Conservation (phyloP, 2,329 filamentous ascomycete genomes). For the Fusarium sp. region DNA sequence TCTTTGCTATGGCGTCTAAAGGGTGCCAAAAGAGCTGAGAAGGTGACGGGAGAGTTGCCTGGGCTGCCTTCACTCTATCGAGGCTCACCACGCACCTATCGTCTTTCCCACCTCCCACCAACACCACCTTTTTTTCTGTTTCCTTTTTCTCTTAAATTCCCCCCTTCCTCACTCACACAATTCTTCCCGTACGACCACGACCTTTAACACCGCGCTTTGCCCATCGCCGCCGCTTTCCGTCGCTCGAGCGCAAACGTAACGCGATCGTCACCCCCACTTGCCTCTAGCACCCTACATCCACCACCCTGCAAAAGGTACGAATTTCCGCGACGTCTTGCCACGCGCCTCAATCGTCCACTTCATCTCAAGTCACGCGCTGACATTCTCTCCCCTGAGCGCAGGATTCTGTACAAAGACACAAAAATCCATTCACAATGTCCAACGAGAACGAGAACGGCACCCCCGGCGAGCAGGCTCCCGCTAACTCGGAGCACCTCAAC, state of each 20-base stretch:
- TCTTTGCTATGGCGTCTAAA: constrained; percentile 13
- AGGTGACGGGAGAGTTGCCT: constrained; percentile 13
- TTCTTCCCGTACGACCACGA: neutral
- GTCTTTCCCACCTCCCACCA: constrained; percentile 34
- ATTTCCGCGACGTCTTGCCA: constrained; percentile 25
- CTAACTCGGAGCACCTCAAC: constrained; percentile 87
- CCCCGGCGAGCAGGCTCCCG: constrained; percentile 62
- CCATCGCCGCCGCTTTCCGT: constrained; percentile 3
- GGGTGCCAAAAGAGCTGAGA: constrained; percentile 10
- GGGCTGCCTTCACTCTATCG: constrained; percentile 31
- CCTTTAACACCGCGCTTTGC: neutral
- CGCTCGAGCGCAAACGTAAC: constrained; percentile 15
- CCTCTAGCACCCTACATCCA: constrained; percentile 12
- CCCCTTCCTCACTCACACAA: neutral
- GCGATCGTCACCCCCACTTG: constrained; percentile 31
- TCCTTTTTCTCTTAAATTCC: too few species aligned
- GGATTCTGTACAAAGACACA: neutral
- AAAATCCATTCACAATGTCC: constrained; percentile 61
- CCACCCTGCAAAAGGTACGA: constrained; percentile 34
- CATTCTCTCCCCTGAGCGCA: constrained; percentile 18
- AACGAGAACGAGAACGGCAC: constrained; percentile 64
- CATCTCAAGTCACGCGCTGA: constrained; percentile 34
- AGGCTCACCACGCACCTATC: constrained; percentile 43
- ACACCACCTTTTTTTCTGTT: constrained; percentile 8
- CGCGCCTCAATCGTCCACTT: constrained; percentile 8